phyloP scores from a whole-genome alignment of 345 rosid species.

The Syzygium grande region DNA sequence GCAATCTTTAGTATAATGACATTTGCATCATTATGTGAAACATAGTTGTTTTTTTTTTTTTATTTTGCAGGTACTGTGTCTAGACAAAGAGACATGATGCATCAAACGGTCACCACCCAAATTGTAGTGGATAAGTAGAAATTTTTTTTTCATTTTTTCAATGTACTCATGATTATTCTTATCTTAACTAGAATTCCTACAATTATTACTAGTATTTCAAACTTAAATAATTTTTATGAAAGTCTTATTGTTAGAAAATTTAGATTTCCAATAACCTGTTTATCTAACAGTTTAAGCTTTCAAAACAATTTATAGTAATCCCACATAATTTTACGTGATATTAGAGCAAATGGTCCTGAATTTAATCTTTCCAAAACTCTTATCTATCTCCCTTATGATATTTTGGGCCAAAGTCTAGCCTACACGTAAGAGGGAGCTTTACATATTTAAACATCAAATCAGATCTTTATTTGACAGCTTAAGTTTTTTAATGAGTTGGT shows the following conservation, averaged over 20 bases:
- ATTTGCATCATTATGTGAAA: not conserved
- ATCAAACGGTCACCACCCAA: not conserved
- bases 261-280: not conserved
- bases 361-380: not conserved
- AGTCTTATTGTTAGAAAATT: not conserved
- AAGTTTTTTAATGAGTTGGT: not conserved
- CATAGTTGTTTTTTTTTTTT: not conserved
- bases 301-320: not conserved
- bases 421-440: not conserved
- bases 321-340: not conserved
- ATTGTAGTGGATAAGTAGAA: not conserved
- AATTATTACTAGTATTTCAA: not conserved
- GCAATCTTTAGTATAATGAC: not conserved
- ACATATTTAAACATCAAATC: not conserved
- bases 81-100: not conserved
- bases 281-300: not conserved
- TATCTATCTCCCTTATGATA: not conserved
- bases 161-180: not conserved
- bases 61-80: not conserved
- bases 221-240: not conserved
- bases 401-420: not conserved
- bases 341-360: not conserved
- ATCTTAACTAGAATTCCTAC: not conserved
- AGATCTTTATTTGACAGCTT: not conserved
- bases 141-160: not conserved